Evolutionary conservation across 2,329 filamentous ascomycete genomes (phyloP), one percentile per base, ranked within the genome.

Genomic region (Pseudopyrenochaeta lycopersici): DNA sequence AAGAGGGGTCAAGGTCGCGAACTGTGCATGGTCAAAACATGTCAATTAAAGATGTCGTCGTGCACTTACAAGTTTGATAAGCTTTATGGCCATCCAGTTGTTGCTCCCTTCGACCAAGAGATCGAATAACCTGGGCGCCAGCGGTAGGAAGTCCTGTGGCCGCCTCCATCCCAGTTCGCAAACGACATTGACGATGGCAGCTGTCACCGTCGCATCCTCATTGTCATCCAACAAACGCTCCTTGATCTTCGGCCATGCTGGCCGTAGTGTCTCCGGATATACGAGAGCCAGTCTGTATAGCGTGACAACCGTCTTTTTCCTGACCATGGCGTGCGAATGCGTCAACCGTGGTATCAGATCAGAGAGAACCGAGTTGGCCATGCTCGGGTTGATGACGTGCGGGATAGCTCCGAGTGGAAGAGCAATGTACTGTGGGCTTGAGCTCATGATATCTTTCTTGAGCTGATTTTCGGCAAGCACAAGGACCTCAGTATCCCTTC

Each of bases 31-130:
- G 65, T 58, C 23, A 72, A 64, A 23, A 11, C 18, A 9, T 12
- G 20, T 20, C n/a, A 10, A 17, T 3, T 14, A 9, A 4, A n/a
- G 21, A 7, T 15, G 10, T 20, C 4, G n/a, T 1, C 27, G 11
- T 9, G 31, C 11, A 79, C 85, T 63, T 75, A 94, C 91, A 59
- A 99, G 84, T 78, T 99, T 99, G 75, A 99, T 98, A 58, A 99
- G 86, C 75, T 99, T 99, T 73, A 99, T 99, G 54, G 93, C 93
- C 94, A 99, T 98, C 95, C 95, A 99, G 76, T 99, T 99, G 77
- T 99, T 98, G 32, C 90, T 90, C 50, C 92, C 89, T 56, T 96
- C 90, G 11, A 97, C 93, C 21, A 99, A 81, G 15, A 99, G 83
- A 71, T 97, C 93, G 68, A 98, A 99, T 21, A 99, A 78, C 53